These are phyloP conservation scores for Arxiozyma heterogenica DNA, from an alignment of 1,139 yeast species.

Conservation along the genomic window DNA sequence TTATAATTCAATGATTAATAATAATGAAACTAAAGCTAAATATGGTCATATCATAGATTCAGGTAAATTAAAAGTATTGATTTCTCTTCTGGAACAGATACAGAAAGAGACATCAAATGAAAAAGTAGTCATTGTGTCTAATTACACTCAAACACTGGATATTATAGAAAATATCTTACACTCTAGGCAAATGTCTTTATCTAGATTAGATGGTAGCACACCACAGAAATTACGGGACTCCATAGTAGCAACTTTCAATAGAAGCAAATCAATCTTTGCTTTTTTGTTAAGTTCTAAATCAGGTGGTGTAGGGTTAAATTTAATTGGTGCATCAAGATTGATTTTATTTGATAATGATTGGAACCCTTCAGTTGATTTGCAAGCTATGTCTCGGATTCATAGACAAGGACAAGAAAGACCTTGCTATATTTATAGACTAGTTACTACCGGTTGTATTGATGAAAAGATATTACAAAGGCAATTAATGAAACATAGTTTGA, in stretches of 20 bases:
- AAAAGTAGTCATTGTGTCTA: conserved; percentile 79
- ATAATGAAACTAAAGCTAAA: conserved; percentile 11
- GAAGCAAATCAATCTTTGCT: conserved; percentile 42
- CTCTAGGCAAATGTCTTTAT: conserved; percentile 42
- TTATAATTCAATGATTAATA: conserved; percentile 14
- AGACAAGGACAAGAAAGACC: conserved; percentile 83
- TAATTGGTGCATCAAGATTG: conserved; percentile 82
- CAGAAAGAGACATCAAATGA: conserved; percentile 39
- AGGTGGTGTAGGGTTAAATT: conserved; percentile 89
- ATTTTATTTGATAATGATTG: conserved; percentile 83
- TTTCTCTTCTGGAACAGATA: conserved; percentile 46
- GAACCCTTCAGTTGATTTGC: conserved; percentile 90
- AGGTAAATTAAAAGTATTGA: conserved; percentile 51
- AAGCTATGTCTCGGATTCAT: conserved; percentile 93
- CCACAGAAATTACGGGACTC: conserved; percentile 55
- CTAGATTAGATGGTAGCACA: conserved; percentile 79
- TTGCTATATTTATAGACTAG: conserved; percentile 72
- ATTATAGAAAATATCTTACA: conserved; percentile 52
- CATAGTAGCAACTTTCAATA: conserved; percentile 65
- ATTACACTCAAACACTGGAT: conserved; percentile 82
- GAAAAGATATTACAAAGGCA: conserved; percentile 95
- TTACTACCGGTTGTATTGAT: conserved; percentile 84
- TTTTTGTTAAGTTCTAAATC: conserved; percentile 81
- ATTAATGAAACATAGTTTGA: conserved; percentile 69
- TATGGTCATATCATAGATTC: conserved; percentile 31